phyloP scores from a whole-genome alignment of 768 basidiomycete genomes.

The Ramaria sp. region DNA sequence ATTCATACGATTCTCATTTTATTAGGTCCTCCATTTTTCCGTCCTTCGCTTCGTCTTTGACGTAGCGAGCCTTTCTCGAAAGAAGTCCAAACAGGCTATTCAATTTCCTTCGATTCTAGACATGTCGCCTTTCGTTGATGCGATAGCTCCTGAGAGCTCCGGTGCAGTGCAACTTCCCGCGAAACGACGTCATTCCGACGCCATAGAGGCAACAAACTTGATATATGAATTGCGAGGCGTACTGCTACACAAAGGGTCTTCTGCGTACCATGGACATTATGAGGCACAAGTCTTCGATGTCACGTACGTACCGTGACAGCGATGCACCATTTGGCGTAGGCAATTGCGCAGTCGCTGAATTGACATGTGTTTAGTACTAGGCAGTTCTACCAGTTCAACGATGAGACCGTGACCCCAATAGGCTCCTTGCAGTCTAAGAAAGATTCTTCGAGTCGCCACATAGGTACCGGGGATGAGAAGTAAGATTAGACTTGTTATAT shows the following conservation, averaged over 20 bases:
- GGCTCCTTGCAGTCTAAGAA: slow-evolving; percentile 28
- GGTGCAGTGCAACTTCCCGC: slow-evolving; percentile 16
- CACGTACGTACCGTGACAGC: slow-evolving; percentile 32
- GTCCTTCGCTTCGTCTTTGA: slow-evolving; percentile 91
- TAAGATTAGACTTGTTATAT: background rate
- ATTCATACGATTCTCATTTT: slow-evolving; percentile 8
- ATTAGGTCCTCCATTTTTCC: slow-evolving; percentile 67
- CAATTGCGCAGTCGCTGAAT: background rate
- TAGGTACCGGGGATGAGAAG: slow-evolving; percentile 20
- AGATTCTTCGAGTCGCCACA: slow-evolving; percentile 7
- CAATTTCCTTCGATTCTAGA: slow-evolving; percentile 66
- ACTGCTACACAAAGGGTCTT: slow-evolving; percentile 81
- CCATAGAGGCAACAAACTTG: slow-evolving; percentile 7
- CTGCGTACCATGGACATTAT: slow-evolving; percentile 87
- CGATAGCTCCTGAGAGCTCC: background rate
- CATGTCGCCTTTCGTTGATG: slow-evolving; percentile 35
- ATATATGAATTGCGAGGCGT: slow-evolving; percentile 82
- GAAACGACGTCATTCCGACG: slow-evolving; percentile 4
- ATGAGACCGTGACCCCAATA: slow-evolving; percentile 60
- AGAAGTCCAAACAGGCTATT: slow-evolving; percentile 76
- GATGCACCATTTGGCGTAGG: slow-evolving; percentile 6
- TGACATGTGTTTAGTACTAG: slow-evolving; percentile 32
- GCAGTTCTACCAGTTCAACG: slow-evolving; percentile 90
- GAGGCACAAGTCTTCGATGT: slow-evolving; percentile 75
- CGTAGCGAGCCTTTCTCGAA: slow-evolving; percentile 63